These are phyloP conservation scores for Pouteria glomerata DNA, from an alignment of 148 eudicot species.

Conservation along the genomic window DNA sequence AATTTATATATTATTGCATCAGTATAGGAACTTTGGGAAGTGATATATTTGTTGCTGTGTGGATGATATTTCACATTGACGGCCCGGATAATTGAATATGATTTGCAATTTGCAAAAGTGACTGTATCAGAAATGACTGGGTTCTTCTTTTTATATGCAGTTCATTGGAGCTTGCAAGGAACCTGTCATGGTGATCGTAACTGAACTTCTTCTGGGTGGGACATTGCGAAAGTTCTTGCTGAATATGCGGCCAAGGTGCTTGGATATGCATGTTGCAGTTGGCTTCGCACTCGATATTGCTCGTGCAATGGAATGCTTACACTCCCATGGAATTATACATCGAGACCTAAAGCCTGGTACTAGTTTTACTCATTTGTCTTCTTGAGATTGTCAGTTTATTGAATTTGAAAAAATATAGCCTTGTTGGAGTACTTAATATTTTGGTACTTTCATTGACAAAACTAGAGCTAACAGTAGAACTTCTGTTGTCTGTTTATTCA, in stretches of 20 bases:
- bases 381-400: neutral
- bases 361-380: neutral
- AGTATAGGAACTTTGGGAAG: neutral
- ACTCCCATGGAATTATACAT: slow-evolving; percentile 71
- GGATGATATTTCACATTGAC: neutral
- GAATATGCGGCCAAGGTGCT: slow-evolving; percentile 48
- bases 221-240: slow-evolving; percentile 52
- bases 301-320: slow-evolving; percentile 74
- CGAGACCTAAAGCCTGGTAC: slow-evolving; percentile 73
- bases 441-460: neutral
- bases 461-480: neutral
- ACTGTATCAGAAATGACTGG: neutral
- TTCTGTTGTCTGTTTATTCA: neutral
- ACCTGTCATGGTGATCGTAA: slow-evolving; percentile 64
- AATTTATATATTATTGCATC: neutral
- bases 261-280: slow-evolving; percentile 44
- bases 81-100: neutral
- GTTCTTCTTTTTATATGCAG: slow-evolving; percentile 17
- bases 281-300: slow-evolving; percentile 74
- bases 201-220: slow-evolving; percentile 63
- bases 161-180: slow-evolving; percentile 67
- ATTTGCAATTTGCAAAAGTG: neutral
- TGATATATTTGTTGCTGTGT: neutral
- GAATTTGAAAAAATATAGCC: neutral
- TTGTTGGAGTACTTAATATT: neutral